phyloP scores from a whole-genome alignment of 2,329 filamentous ascomycete genomes.

The Alternaria sp. region DNA sequence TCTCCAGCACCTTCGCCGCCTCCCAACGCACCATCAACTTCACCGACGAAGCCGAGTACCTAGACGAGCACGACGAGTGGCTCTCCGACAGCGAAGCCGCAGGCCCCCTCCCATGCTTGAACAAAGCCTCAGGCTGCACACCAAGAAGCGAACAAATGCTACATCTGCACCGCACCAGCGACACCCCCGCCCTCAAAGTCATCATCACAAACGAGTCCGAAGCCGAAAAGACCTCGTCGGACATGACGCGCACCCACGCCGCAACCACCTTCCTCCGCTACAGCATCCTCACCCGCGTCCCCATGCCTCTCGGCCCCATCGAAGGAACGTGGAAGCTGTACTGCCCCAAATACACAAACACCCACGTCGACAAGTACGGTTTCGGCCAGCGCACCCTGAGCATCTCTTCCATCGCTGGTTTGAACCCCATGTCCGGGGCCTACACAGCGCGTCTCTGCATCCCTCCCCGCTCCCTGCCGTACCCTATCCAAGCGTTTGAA shows the following conservation, averaged over 20 bases:
- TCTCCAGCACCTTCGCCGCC: slow-evolving; percentile 26
- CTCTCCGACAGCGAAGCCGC: slow-evolving; percentile 14
- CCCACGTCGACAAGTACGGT: slow-evolving; percentile 43
- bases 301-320: slow-evolving; percentile 37
- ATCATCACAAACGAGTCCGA: slow-evolving; percentile 8
- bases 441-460: slow-evolving; percentile 39
- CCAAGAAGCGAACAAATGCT: slow-evolving; percentile 37
- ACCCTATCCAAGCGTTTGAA: slow-evolving; percentile 26
- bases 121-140: slow-evolving; percentile 41
- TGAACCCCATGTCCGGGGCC: slow-evolving; percentile 32
- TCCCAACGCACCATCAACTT: slow-evolving; percentile 39
- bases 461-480: slow-evolving; percentile 42
- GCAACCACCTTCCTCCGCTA: slow-evolving; percentile 33
- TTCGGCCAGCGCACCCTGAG: slow-evolving; percentile 38
- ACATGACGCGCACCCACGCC: not conserved
- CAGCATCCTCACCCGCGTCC: slow-evolving; percentile 31
- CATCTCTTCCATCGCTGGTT: slow-evolving; percentile 31
- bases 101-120: slow-evolving; percentile 34
- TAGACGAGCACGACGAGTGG: slow-evolving; percentile 25
- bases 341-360: slow-evolving; percentile 36
- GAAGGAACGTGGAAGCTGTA: slow-evolving; percentile 40
- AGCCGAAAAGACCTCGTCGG: slow-evolving; percentile 12
- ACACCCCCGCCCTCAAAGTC: slow-evolving; percentile 8
- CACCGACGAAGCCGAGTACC: slow-evolving; percentile 34
- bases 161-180: slow-evolving; percentile 23